Conservation (phyloP, 2,329 filamentous ascomycete genomes). For the Fonsecaea monophora region DNA sequence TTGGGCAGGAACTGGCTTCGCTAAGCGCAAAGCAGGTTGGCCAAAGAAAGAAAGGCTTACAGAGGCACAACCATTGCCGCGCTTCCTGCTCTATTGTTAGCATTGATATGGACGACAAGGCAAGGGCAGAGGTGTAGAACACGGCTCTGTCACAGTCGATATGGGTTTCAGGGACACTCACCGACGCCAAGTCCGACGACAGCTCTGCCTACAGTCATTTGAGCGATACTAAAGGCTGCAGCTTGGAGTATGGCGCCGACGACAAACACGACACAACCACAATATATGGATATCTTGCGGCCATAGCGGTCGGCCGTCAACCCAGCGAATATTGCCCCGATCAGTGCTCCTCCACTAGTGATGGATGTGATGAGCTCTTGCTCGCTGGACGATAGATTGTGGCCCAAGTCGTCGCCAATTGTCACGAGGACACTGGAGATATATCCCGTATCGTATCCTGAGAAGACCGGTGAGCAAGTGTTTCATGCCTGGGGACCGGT, state of each 20-base stretch:
- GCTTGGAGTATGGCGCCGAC: conserved; percentile 53
- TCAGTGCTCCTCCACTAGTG: conserved; percentile 63
- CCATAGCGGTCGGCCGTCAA: conserved; percentile 59
- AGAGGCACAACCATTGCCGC: conserved; percentile 76
- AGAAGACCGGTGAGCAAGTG: not conserved
- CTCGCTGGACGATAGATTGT: conserved; percentile 57
- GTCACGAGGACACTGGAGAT: conserved; percentile 66
- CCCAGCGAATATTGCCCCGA: conserved; percentile 62
- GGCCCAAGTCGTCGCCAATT: conserved; percentile 60
- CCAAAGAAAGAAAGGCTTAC: not conserved
- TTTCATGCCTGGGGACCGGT: not conserved
- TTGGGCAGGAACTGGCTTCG: not conserved
- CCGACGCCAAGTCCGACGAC: conserved; percentile 54
- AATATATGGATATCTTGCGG: conserved; percentile 54
- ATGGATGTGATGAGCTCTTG: conserved; percentile 65
- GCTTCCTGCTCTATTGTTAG: conserved; percentile 41
- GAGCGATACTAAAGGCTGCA: conserved; percentile 47
- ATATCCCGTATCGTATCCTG: conserved; percentile 64
- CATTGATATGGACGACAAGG: not conserved
- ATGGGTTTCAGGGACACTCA: not conserved
- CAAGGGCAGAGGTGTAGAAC: not conserved
- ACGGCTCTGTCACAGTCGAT: not conserved
- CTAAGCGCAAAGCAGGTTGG: not conserved
- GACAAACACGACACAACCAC: conserved; percentile 53
- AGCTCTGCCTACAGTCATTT: conserved; percentile 54